These are phyloP conservation scores for Sphaerulina vaccinii DNA, from an alignment of 2,329 filamentous ascomycete species.

Conservation along the genomic window DNA sequence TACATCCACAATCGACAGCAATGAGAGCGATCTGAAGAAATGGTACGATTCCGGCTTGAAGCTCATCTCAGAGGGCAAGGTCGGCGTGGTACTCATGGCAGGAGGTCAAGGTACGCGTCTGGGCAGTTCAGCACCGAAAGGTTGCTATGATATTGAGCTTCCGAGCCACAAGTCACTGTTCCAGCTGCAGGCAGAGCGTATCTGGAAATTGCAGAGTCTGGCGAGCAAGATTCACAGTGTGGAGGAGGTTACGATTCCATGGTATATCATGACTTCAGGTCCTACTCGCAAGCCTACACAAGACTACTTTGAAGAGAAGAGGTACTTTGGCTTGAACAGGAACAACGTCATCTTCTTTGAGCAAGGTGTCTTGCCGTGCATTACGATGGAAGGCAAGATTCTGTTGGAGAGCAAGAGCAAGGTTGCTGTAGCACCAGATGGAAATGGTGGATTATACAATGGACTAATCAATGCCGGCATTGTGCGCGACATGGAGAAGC, in stretches of 20 bases:
- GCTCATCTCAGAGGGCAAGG: constrained; percentile 66
- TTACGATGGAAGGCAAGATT: constrained; percentile 97
- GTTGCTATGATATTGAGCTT: constrained; percentile 94
- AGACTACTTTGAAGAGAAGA: constrained; percentile 84
- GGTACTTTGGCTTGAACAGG: constrained; percentile 84
- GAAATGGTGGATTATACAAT: constrained; percentile 95
- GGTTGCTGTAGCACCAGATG: constrained; percentile 91
- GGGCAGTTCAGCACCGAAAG: constrained; percentile 93
- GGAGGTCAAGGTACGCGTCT: constrained; percentile 94
- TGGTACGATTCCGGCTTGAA: constrained; percentile 77
- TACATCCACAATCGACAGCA: constrained; percentile 89
- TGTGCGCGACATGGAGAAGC: constrained; percentile 81
- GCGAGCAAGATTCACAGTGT: constrained; percentile 68
- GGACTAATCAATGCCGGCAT: constrained; percentile 79
- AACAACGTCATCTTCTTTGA: constrained; percentile 92
- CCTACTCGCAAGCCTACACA: constrained; percentile 91
- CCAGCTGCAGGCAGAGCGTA: constrained; percentile 95
- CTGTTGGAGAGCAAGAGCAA: constrained; percentile 85
- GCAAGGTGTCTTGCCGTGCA: constrained; percentile 93
- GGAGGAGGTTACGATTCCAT: constrained; percentile 70
- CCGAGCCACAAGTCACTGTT: constrained; percentile 93
- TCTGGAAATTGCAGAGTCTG: constrained; percentile 78
- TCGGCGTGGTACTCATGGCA: constrained; percentile 90
- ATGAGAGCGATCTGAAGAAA: constrained; percentile 69
- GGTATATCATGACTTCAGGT: constrained; percentile 99